Evolutionary conservation across 805 yeast genomes (phyloP), one percentile per base, ranked within the genome.

Genomic region (Dipodascopsis uninucleata): DNA sequence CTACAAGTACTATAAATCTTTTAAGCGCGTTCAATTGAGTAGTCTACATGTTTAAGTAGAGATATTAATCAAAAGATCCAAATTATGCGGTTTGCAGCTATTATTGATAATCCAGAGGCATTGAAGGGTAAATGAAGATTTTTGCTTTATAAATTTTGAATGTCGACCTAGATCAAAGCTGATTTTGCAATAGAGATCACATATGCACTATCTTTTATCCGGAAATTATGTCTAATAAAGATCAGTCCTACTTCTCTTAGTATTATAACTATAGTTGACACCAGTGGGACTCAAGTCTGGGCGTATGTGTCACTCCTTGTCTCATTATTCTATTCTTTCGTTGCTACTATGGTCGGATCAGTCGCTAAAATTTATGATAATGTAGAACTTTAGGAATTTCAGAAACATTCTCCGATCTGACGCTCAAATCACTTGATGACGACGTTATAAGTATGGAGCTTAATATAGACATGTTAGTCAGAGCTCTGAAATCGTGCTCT

Each of bases 281-380:
- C 32, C 22, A 68, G 71, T 34, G 82, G 79, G 46, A 85, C 87
- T 2, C 85, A 80, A 50, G 76, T 79, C 2, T 82, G 87, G 86
- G 38, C 40, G 54, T 49, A 42, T n/a, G 53, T 32, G 9, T 8
- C 28, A 12, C 17, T 17, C 12, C 21, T 31, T 6, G 39, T 14
- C 20, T 36, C 18, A 8, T n/a, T 14, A 20, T 35, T 16, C 18
- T 10, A n/a, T 4, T n/a, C n/a, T n/a, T n/a, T n/a, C n/a, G n/a
- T n/a, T n/a, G n/a, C n/a, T n/a, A n/a, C n/a, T n/a, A n/a, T n/a
- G n/a, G n/a, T n/a, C n/a, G n/a, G n/a, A n/a, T n/a, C n/a, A n/a
- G n/a, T n/a, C n/a, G n/a, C n/a, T n/a, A n/a, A n/a, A n/a, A n/a
- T n/a, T n/a, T n/a, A n/a, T n/a, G n/a, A n/a, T n/a, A n/a, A n/a